Percentiles rank a stretch among this genome's conserved stretches.
phyloP scores from a whole-genome alignment of 2,329 filamentous ascomycete genomes.

The Aspergillus japonicus region DNA sequence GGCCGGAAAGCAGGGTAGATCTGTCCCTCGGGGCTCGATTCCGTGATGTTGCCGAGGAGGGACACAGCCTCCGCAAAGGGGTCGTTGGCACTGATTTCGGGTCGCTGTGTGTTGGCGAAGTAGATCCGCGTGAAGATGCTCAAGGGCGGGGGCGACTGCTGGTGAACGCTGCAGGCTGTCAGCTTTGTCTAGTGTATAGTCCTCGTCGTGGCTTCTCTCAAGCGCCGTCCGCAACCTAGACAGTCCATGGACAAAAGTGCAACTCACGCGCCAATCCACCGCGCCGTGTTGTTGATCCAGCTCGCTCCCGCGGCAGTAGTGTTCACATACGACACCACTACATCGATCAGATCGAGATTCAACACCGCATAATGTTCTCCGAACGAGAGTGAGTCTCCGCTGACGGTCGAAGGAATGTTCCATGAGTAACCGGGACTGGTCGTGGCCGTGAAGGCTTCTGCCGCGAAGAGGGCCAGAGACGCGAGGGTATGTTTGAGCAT shows the following conservation, averaged over 20 bases:
- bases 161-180: not conserved
- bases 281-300: not conserved
- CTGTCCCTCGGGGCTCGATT: not conserved
- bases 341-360: slow-evolving; percentile 2
- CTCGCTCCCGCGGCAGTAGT: not conserved
- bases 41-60: slow-evolving; percentile 5
- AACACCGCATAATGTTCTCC: slow-evolving; percentile 2
- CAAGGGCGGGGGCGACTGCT: not conserved
- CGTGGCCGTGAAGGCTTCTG: not conserved
- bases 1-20: not conserved
- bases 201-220: too few relatives aligned
- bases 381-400: not conserved
- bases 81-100: not conserved
- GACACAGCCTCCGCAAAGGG: not conserved
- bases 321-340: not conserved
- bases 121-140: slow-evolving; percentile 10
- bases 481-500: not conserved
- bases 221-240: too few relatives aligned
- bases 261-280: not conserved
- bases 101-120: slow-evolving; percentile 1
- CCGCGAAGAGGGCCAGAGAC: not conserved
- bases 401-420: not conserved
- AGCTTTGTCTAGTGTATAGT: not conserved
- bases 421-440: not conserved
- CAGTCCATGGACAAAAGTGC: too few relatives aligned